Conservation (phyloP, 2,329 filamentous ascomycete genomes). For the Phoma sp. region DNA sequence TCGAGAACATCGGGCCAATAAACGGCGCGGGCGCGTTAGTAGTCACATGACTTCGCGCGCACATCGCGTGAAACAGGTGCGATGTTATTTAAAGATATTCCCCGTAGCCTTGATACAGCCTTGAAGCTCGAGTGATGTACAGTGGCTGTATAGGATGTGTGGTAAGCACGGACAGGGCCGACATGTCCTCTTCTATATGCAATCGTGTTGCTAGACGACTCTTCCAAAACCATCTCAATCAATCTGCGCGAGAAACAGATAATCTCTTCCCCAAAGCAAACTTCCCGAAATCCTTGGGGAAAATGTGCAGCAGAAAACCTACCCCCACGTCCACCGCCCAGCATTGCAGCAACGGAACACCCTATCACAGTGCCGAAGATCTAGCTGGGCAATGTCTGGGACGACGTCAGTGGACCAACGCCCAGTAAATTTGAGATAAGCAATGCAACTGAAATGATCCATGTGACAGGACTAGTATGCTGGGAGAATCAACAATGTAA, state of each 20-base stretch:
- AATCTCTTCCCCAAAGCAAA: too few relatives aligned
- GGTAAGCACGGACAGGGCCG: too few relatives aligned
- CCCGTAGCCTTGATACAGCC: too few relatives aligned
- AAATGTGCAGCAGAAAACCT: not conserved
- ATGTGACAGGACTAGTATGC: too few relatives aligned
- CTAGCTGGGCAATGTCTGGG: not conserved
- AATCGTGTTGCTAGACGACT: too few relatives aligned
- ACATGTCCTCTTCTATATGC: too few relatives aligned
- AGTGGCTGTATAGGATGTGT: too few relatives aligned
- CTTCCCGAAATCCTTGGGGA: too few relatives aligned
- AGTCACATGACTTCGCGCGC: not conserved
- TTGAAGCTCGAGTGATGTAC: too few relatives aligned
- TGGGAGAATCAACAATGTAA: not conserved
- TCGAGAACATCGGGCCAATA: not conserved
- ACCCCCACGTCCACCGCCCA: not conserved
- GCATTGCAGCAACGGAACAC: not conserved
- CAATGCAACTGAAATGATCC: not conserved
- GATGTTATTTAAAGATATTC: not conserved
- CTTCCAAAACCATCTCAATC: too few relatives aligned
- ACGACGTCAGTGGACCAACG: not conserved
- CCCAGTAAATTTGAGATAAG: not conserved
- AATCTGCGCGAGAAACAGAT: too few relatives aligned
- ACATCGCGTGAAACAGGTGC: too few relatives aligned
- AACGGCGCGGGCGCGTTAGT: not conserved
- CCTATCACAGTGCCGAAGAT: not conserved